phyloP scores from a whole-genome alignment of 2,329 filamentous ascomycete genomes.

The Fusarium nematophilum region DNA sequence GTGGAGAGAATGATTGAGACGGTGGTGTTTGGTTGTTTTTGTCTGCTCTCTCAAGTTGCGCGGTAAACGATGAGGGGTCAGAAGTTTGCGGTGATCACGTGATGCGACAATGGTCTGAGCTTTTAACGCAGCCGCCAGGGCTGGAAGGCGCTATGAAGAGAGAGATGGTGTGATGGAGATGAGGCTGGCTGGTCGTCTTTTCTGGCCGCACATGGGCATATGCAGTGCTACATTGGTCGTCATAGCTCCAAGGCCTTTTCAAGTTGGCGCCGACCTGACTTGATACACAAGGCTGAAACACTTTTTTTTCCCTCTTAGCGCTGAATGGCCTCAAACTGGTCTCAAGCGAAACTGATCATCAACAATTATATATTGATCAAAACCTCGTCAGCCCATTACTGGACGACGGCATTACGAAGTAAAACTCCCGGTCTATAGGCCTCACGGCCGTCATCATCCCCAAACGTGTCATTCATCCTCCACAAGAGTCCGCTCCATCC shows the following conservation, averaged over 20 bases:
- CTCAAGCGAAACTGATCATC: constrained; percentile 9
- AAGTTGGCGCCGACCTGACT: neutral
- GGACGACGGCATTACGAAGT: constrained; percentile 32
- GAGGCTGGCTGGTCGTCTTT: neutral
- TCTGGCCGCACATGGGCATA: too few species aligned
- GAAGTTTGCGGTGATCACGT: constrained; percentile 40
- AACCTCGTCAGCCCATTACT: constrained; percentile 30
- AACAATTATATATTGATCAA: constrained; percentile 25
- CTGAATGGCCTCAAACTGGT: constrained; percentile 9
- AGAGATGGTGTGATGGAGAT: neutral
- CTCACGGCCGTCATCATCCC: constrained; percentile 5
- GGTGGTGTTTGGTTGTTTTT: constrained; percentile 50
- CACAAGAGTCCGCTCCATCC: constrained; percentile 10
- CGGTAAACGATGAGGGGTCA: constrained; percentile 31
- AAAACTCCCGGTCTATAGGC: constrained; percentile 33
- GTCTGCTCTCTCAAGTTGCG: constrained; percentile 39
- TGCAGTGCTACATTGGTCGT: neutral
- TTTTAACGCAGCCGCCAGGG: neutral
- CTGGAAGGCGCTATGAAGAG: too few species aligned
- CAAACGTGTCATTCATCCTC: constrained; percentile 32
- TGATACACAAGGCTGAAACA: constrained; percentile 7
- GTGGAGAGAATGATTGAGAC: constrained; percentile 41
- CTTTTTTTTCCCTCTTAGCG: neutral
- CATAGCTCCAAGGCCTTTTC: neutral
- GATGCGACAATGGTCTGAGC: constrained; percentile 4